A percentile compares a stretch with the other conserved stretches of the same genome.
Evolutionary conservation across 768 basidiomycete genomes (phyloP).

Genomic region (Lactarius hatsudake): DNA sequence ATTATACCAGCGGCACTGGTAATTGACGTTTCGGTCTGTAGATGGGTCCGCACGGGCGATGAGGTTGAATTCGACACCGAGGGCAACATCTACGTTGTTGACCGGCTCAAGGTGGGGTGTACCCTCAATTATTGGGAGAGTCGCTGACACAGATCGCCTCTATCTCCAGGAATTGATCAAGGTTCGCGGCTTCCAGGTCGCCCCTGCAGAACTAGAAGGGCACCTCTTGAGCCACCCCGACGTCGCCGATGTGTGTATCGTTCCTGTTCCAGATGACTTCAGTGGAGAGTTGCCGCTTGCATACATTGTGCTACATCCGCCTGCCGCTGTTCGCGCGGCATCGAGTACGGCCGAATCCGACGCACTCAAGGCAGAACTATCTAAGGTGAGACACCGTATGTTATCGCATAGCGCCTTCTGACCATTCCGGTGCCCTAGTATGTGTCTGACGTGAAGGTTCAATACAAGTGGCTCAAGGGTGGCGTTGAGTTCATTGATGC

Average conservation of each 20-base stretch:
- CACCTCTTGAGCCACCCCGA: conserved; percentile 58
- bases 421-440: conserved; percentile 25
- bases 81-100: conserved; percentile 56
- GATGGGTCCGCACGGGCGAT: conserved; percentile 70
- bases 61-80: conserved; percentile 54
- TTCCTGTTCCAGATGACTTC: conserved; percentile 67
- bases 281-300: conserved; percentile 72
- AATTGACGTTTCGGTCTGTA: conserved; percentile 29
- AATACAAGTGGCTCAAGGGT: conserved; percentile 40
- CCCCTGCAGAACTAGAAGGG: conserved; percentile 70
- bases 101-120: conserved; percentile 52
- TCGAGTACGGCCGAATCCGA: conserved; percentile 13
- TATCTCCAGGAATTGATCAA: conserved; percentile 57
- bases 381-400: conserved; percentile 13
- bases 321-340: conserved; percentile 13
- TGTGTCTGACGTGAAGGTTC: conserved; percentile 33
- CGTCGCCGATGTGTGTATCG: conserved; percentile 59
- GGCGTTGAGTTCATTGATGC: conserved; percentile 40
- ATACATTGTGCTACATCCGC: conserved; percentile 52
- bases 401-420: neutral
- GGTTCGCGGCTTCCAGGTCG: conserved; percentile 69
- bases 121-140: neutral
- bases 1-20: neutral
- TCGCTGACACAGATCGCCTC: conserved; percentile 26
- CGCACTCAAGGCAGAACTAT: conserved; percentile 19